A percentile compares a stretch with the other conserved stretches of the same genome.
These are phyloP conservation scores for Chlamydomonas incerta DNA, from an alignment of 139 green algal genomes.

Conservation along the genomic window DNA sequence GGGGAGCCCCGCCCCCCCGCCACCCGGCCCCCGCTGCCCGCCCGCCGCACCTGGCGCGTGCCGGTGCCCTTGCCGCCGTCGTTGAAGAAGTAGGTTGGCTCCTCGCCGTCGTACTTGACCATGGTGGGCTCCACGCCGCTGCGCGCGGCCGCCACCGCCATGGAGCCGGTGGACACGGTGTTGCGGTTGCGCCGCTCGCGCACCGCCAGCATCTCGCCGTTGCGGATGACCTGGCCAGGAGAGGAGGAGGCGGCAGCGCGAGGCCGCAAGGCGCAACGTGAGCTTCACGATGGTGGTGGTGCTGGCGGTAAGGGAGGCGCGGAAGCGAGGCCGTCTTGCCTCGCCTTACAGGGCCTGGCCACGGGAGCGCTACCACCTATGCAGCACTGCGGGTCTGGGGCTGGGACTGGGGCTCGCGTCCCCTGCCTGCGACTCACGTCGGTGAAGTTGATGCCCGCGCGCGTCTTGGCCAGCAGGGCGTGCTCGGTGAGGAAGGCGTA, in stretches of 20 bases:
- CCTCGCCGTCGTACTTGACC: constrained; percentile 53
- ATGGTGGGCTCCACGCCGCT: constrained; percentile 46
- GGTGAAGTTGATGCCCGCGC: constrained; percentile 58
- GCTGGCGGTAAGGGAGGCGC: too few relatives aligned
- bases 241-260: too few relatives aligned
- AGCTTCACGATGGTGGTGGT: too few relatives aligned
- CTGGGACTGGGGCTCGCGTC: too few relatives aligned
- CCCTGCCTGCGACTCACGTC: too few relatives aligned
- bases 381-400: too few relatives aligned
- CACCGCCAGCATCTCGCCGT: constrained; percentile 97
- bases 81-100: constrained; percentile 86
- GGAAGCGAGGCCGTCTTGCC: not conserved
- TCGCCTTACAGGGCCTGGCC: too few relatives aligned
- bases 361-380: too few relatives aligned
- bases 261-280: too few relatives aligned
- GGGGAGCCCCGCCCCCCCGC: too few relatives aligned
- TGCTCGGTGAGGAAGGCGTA: constrained; percentile 96
- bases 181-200: constrained; percentile 77
- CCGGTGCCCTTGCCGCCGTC: constrained; percentile 78
- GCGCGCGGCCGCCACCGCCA: constrained; percentile 43
- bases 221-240: constrained; percentile 97
- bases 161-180: constrained; percentile 70
- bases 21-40: too few relatives aligned
- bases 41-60: constrained; percentile 53
- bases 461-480: constrained; percentile 81